Base-by-base conservation (phyloP, 2,329 filamentous ascomycete species). In the Didymella keratinophila region DNA sequence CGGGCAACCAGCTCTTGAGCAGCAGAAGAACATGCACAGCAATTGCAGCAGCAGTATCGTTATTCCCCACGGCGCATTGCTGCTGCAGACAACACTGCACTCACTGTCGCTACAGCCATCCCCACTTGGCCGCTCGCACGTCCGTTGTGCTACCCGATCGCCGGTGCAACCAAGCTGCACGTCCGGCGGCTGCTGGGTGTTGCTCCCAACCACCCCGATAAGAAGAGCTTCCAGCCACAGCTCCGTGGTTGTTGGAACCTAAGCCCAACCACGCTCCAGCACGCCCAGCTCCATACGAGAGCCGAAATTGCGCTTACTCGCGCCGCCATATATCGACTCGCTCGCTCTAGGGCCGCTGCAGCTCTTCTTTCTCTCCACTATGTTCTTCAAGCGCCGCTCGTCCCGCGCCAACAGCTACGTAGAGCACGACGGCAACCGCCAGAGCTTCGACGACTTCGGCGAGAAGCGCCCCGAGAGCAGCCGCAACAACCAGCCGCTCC, bases 321-420 rank as follows among this genome's bases (percentile, higher is more conserved):
- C 20, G 4, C 28, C 55, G 52, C 59, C 62, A 65, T 73, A 72
- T 72, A 72, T 67, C 62, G 66, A 37, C 49, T 36, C 55, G 56
- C 55, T 53, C 60, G 58, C 56, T 60, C 62, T 51, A 60, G 53
- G 61, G 58, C 62, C 46, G 52, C 55, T 58, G 60, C 62, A 57
- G 50, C 63, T 60, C 32, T 20, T 43, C 49, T 61, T 62, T 54
- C 61, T 62, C 64, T 55, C 55, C 71, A 72, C 77, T 73, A 80
- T 81, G 71, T 78, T 82, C 77, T 81, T 82, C 79, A 82, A 81
- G 71, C 80, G 80, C 63, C 77, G 80, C 60, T 80, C 78, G 44
- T 80, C 78, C 52, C 72, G 78, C 42, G 75, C 75, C 56, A 80
- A 81, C 67, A 78, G 74, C 67, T 83, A 83, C 78, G 77, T 83